Percentiles rank a stretch among this genome's conserved stretches.
These are phyloP conservation scores for Globisporangium paddicum DNA, from an alignment of 352 stramenopile species.

Conservation along the genomic window DNA sequence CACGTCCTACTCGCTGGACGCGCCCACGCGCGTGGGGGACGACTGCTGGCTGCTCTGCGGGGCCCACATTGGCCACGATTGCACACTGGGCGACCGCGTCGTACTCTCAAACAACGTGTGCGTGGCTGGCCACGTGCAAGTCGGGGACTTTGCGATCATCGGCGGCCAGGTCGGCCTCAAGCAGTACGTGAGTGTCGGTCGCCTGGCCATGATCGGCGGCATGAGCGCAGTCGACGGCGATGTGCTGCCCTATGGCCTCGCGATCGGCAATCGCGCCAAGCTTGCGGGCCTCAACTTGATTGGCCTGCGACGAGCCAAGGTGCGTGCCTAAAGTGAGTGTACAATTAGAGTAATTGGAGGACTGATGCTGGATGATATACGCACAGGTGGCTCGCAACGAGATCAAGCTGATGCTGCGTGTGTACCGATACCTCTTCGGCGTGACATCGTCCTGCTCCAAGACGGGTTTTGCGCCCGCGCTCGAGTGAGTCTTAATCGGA, in stretches of 20 bases:
- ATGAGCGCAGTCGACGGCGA: slow-evolving; percentile 81
- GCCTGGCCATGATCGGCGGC: slow-evolving; percentile 71
- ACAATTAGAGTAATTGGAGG: not conserved
- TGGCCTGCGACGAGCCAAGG: slow-evolving; percentile 56
- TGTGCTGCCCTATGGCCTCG: slow-evolving; percentile 73
- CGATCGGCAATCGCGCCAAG: slow-evolving; percentile 73
- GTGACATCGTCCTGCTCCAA: slow-evolving; percentile 38
- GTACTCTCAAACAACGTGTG: slow-evolving; percentile 83
- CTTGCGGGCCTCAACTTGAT: slow-evolving; percentile 74
- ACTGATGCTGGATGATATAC: not conserved
- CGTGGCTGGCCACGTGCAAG: slow-evolving; percentile 72
- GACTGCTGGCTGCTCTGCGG: slow-evolving; percentile 78
- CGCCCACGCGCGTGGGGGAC: slow-evolving; percentile 59
- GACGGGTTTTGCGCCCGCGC: slow-evolving; percentile 63
- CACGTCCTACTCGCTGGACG: slow-evolving; percentile 52
- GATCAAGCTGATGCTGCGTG: slow-evolving; percentile 75
- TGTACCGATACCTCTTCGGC: slow-evolving; percentile 77
- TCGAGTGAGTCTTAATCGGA: slow-evolving; percentile 37
- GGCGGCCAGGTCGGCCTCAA: slow-evolving; percentile 76
- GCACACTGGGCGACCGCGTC: slow-evolving; percentile 51
- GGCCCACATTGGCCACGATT: slow-evolving; percentile 73
- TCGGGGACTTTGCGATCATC: slow-evolving; percentile 71
- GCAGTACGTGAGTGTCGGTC: slow-evolving; percentile 67
- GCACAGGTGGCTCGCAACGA: slow-evolving; percentile 41
- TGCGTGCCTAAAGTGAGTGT: slow-evolving; percentile 3